A percentile compares a stretch with the other conserved stretches of the same genome.
phyloP scores from a whole-genome alignment of 495 filamentous ascomycete species.

The Hypoxylon trugodes region DNA sequence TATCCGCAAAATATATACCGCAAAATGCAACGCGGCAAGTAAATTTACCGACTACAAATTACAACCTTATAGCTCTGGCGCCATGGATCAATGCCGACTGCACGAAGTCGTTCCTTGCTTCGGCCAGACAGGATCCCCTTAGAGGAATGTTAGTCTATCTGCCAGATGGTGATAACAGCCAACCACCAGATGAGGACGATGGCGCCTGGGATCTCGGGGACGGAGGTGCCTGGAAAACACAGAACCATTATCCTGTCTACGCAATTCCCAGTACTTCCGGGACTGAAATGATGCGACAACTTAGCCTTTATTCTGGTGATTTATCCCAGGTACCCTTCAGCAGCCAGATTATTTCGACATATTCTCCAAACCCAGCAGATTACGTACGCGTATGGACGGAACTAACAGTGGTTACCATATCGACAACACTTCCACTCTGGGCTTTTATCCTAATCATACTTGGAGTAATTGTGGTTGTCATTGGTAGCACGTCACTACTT shows the following conservation, averaged over 20 bases:
- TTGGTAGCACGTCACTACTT: slow-evolving; percentile 67
- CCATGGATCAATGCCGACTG: slow-evolving; percentile 85
- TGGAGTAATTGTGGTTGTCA: slow-evolving; percentile 73
- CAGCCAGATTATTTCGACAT: slow-evolving; percentile 65
- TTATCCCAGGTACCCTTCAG: slow-evolving; percentile 65
- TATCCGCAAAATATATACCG: slow-evolving; percentile 68
- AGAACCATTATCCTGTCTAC: slow-evolving; percentile 79
- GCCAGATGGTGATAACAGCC: slow-evolving; percentile 61
- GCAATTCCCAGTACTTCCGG: slow-evolving; percentile 77
- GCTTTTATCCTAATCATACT: slow-evolving; percentile 81
- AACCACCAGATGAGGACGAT: slow-evolving; percentile 68
- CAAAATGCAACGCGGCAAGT: slow-evolving; percentile 74
- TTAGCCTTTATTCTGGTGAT: slow-evolving; percentile 79
- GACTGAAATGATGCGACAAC: slow-evolving; percentile 70
- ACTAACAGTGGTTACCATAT: slow-evolving; percentile 48
- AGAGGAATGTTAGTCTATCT: slow-evolving; percentile 80
- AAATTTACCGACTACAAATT: slow-evolving; percentile 73
- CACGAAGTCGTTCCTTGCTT: slow-evolving; percentile 70
- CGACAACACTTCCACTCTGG: slow-evolving; percentile 71
- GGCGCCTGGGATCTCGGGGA: slow-evolving; percentile 73
- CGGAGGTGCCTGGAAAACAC: slow-evolving; percentile 67
- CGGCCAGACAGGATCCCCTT: slow-evolving; percentile 64
- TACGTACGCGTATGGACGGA: slow-evolving; percentile 61
- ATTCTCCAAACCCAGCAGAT: slow-evolving; percentile 69
- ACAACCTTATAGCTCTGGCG: slow-evolving; percentile 75